Evolutionary conservation across 2,329 filamentous ascomycete genomes (phyloP), one percentile per base, ranked within the genome.

Genomic region (Epichloe coenophiala): DNA sequence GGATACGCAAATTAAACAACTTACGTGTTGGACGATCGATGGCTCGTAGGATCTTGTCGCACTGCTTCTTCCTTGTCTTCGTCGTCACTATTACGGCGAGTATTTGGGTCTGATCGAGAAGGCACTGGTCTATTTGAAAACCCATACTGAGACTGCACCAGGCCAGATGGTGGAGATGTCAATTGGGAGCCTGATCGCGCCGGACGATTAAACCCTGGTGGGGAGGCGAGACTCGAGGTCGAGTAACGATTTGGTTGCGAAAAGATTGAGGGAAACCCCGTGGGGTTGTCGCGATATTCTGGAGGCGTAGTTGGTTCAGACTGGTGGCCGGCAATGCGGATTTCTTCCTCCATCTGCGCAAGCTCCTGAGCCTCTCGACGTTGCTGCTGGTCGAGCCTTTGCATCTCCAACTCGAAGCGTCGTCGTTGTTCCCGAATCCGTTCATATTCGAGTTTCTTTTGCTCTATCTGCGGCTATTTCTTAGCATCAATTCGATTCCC

Each of bases 301-400:
- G 93, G 93, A 21, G 93, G 93, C 21, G 93, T 98, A 2, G 93
- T 96, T 15, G 93, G 93, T 69, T 97, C 91, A 59, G 88, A 95
- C 64, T 94, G 87, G 60, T 90, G 86, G 49, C 86, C 86, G 54
- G 81, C 74, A 54, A 75, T 68, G 60, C 75, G 64, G 52, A 75
- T 74, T 51, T 94, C 76, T 59, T 88, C 83, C 61, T 89, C 84
- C 71, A 97, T 86, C 65, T 87, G 83, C 52, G 85, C 81, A 60
- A 95, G 82, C 63, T 95, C 89, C 59, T 85, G 79, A 63, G 90
- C 88, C 63, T 93, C 86, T 55, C 79, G 81, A 55, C 84, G 83
- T 66, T 91, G 86, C 65, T 93, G 85, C 59, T 90, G 77, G 61
- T 95, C 89, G 55, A 96, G 76, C 59, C 88, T 80, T 65, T 90